A percentile compares a stretch with the other conserved stretches of the same genome.
phyloP scores from a whole-genome alignment of 345 rosid genomes.

The Aquilaria malaccensis region DNA sequence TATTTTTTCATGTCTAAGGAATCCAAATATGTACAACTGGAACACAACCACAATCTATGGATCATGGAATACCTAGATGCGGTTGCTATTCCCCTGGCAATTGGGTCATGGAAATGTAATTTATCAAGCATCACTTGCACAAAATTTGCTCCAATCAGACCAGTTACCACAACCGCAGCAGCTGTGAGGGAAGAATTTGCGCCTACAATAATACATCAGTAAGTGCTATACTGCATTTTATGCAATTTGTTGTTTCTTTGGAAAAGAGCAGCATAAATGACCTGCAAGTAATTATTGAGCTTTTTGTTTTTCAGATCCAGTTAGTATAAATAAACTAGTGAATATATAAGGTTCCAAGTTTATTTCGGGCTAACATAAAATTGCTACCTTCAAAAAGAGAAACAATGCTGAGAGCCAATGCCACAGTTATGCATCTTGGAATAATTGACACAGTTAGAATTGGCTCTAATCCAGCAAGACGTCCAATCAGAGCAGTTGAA shows the following conservation, averaged over 20 bases:
- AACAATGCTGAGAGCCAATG: conserved; percentile 91
- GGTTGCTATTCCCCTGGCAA: conserved; percentile 88
- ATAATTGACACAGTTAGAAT: conserved; percentile 70
- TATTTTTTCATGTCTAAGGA: too few relatives aligned
- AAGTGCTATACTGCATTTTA: not conserved
- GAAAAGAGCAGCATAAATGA: not conserved
- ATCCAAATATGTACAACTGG: too few relatives aligned
- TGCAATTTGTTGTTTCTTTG: not conserved
- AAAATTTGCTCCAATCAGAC: conserved; percentile 87
- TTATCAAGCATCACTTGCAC: conserved; percentile 78
- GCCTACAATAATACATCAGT: conserved; percentile 35
- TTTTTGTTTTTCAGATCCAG: not conserved
- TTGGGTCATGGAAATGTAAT: conserved; percentile 65
- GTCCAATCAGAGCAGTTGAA: conserved; percentile 85
- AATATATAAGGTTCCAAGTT: not conserved
- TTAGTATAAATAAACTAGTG: not conserved
- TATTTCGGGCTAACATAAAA: not conserved
- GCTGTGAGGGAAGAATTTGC: conserved; percentile 89
- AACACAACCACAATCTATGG: too few relatives aligned
- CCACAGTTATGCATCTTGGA: conserved; percentile 91
- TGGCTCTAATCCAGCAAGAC: conserved; percentile 69
- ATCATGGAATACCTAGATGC: conserved; percentile 62
- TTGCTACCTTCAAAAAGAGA: conserved; percentile 76
- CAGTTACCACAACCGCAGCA: conserved; percentile 90
- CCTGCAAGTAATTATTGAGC: not conserved